These are phyloP conservation scores for Mycoemilia scoparia DNA, from an alignment of 192 early-diverging fungal genomes.

Conservation along the genomic window DNA sequence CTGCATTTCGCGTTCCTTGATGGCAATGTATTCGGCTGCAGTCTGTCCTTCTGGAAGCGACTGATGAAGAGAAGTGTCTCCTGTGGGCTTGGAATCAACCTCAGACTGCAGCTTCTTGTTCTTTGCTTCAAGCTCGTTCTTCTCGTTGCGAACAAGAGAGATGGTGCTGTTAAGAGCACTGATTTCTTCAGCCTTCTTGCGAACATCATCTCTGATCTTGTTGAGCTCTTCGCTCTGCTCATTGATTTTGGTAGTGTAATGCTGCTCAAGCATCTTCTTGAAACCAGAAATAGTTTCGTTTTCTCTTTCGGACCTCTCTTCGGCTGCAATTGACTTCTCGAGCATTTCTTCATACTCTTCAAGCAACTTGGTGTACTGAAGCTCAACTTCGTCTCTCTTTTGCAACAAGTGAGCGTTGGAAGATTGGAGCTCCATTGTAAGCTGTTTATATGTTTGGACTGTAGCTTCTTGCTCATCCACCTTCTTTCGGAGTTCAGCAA, in stretches of 20 bases:
- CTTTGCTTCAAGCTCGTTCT: conserved; percentile 15
- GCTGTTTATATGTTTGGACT: conserved; percentile 5
- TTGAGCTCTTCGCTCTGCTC: conserved; percentile 48
- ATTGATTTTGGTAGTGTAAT: conserved; percentile 65
- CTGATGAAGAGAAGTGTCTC: too few species aligned
- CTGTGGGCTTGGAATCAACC: conserved; percentile 6
- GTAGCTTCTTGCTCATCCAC: conserved; percentile 14
- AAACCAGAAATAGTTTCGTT: conserved; percentile 65
- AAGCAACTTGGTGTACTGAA: conserved; percentile 22
- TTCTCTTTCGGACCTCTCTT: conserved; percentile 26
- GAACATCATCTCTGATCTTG: conserved; percentile 16
- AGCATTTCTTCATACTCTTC: conserved; percentile 33
- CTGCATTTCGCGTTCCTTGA: conserved; percentile 34
- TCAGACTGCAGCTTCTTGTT: conserved; percentile 14
- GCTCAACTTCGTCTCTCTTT: conserved; percentile 13
- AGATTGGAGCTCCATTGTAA: conserved; percentile 8
- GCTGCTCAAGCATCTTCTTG: conserved; percentile 62
- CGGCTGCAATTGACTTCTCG: conserved; percentile 27
- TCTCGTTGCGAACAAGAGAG: conserved; percentile 24
- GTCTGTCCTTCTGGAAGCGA: conserved; percentile 6
- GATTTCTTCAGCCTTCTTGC: conserved; percentile 42
- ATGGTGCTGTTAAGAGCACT: conserved; percentile 32
- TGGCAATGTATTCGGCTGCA: conserved; percentile 18
- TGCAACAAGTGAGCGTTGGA: conserved; percentile 5
- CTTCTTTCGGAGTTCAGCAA: conserved; percentile 23